Percentiles rank a stretch among this genome's conserved stretches.
Conservation (phyloP, 208 protist genomes). For the Lotmaria passim region DNA sequence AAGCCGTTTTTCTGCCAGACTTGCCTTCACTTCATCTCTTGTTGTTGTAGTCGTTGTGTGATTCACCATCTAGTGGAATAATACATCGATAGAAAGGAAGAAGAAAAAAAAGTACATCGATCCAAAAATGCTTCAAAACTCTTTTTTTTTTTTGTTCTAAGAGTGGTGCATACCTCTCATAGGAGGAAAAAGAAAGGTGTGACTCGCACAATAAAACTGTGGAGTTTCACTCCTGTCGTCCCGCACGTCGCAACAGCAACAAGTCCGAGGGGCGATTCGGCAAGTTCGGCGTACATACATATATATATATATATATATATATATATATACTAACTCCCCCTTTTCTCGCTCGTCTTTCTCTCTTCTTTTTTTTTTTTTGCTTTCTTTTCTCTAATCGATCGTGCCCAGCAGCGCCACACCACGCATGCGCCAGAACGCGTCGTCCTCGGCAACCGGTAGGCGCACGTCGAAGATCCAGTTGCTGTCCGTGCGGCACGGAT, state of each 20-base stretch:
- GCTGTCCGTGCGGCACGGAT: conserved; percentile 93
- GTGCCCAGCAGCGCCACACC: conserved; percentile 93
- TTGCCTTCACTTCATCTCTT: no score
- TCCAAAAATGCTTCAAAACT: not conserved
- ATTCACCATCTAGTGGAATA: no score
- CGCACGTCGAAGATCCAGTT: conserved; percentile 98
- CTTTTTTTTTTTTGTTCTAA: not conserved
- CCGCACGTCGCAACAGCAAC: conserved; percentile 11
- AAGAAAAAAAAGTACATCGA: not conserved
- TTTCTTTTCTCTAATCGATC: conserved; percentile 61
- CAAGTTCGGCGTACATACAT: no score
- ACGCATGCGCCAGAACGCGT: conserved; percentile 96
- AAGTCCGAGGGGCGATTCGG: not conserved
- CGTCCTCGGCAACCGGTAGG: conserved; percentile 93
- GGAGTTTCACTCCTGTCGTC: not conserved
- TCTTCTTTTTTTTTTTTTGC: conserved; percentile 7
- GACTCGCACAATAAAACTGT: not conserved
- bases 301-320: no score
- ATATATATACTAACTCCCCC: not conserved
- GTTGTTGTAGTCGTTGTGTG: no score
- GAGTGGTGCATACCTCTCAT: not conserved
- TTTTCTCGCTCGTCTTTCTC: not conserved
- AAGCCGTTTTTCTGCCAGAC: no score
- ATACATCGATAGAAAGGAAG: not conserved
- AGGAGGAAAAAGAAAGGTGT: conserved; percentile 6